Conservation (phyloP, 1,139 yeast species). For the Blastobotrys petasosporus region DNA sequence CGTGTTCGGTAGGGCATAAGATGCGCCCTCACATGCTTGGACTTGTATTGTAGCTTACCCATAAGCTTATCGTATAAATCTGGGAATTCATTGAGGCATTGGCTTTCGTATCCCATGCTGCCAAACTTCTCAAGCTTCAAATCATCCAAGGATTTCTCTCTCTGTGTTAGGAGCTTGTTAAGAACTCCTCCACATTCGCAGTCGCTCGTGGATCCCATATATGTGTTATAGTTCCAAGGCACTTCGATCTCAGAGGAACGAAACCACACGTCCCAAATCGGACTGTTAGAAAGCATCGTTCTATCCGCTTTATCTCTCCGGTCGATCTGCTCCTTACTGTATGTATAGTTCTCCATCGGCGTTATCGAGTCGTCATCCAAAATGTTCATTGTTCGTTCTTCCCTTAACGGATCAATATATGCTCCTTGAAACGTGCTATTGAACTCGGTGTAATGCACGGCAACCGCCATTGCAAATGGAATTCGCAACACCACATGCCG, state of each 20-base stretch:
- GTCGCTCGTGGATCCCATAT: slow-evolving; percentile 8
- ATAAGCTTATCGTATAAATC: slow-evolving; percentile 1
- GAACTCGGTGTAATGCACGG: slow-evolving; percentile 1
- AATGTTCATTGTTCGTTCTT: neutral
- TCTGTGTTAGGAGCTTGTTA: neutral
- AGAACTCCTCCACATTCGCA: slow-evolving; percentile 5
- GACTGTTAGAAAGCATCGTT: neutral
- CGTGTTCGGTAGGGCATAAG: slow-evolving; percentile 6
- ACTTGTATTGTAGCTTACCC: neutral
- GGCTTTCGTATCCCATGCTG: neutral
- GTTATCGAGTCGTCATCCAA: neutral
- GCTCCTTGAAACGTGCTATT: neutral
- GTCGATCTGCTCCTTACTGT: neutral
- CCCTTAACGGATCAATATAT: too few relatives aligned
- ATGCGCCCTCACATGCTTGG: slow-evolving; percentile 5
- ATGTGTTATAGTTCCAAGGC: slow-evolving; percentile 7
- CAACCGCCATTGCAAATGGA: slow-evolving; percentile 10
- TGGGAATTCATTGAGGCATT: slow-evolving; percentile 5
- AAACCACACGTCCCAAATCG: slow-evolving; percentile 7
- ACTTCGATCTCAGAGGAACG: neutral
- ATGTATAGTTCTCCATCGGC: slow-evolving; percentile 6
- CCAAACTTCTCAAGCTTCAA: neutral
- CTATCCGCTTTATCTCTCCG: slow-evolving; percentile 1
- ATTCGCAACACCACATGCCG: slow-evolving; percentile 6
- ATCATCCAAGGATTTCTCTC: neutral